phyloP scores from a whole-genome alignment of 306 rosid genomes.

The Ceratonia siliqua region DNA sequence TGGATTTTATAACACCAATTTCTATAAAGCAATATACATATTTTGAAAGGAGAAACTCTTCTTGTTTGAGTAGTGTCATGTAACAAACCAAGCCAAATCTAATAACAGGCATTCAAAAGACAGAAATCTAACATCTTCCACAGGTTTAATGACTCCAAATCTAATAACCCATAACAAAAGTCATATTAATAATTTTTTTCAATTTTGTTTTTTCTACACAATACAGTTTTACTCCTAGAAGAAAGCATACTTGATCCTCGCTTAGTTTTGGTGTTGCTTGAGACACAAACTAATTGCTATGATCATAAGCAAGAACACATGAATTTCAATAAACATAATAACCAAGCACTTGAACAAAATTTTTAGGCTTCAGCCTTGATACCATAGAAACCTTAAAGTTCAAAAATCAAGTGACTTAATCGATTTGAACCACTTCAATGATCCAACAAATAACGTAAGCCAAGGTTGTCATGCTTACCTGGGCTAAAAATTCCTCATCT shows the following conservation, averaged over 20 bases:
- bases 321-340: slow-evolving; percentile 81
- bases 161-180: no score
- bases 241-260: slow-evolving; percentile 95
- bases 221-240: no score
- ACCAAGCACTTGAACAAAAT: slow-evolving; percentile 83
- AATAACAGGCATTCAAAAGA: no score
- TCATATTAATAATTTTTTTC: no score
- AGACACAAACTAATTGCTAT: slow-evolving; percentile 30
- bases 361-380: slow-evolving; percentile 84
- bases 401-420: slow-evolving; percentile 18
- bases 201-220: no score
- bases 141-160: no score
- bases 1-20: no score
- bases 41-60: no score
- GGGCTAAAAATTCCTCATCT: slow-evolving; percentile 88
- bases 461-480: slow-evolving; percentile 51
- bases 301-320: slow-evolving; percentile 75
- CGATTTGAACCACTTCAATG: slow-evolving; percentile 13
- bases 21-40: no score
- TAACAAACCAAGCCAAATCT: no score
- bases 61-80: no score
- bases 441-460: slow-evolving; percentile 1
- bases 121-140: no score
- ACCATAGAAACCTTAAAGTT: slow-evolving; percentile 85
- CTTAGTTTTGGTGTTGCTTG: slow-evolving; percentile 97